Evolutionary conservation across 768 basidiomycete species (phyloP), one percentile per base, ranked within the genome.

Genomic region (Kwoniella bestiolae): DNA sequence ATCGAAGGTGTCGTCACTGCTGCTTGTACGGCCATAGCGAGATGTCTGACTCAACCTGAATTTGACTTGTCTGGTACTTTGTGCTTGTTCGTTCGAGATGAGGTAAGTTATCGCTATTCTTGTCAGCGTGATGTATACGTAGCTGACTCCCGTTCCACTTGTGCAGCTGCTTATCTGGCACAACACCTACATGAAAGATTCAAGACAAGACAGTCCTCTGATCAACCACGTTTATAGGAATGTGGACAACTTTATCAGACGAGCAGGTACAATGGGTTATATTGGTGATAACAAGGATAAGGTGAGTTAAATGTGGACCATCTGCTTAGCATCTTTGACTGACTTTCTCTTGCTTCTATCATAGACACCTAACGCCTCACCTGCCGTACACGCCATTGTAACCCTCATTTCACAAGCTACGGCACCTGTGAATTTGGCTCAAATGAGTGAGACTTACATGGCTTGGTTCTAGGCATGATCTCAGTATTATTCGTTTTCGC

Each of bases 41-140:
- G 93, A 53, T 90, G 89, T 66, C 84, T 99, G 50, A 93, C 92
- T 3, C 90, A 93, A 75, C 93, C 94, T 18, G 94, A 97, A 91
- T 94, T 89, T 79, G 92, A 97, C 67, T 83, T 99, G 66, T 94
- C 96, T 67, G 90, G 92, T 72, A 91, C 92, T 64, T 85, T 99
- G 4, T 91, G 90, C 69, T 84, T 99, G 57, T 95, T 95, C 78
- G 87, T 91, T 28, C 87, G 94, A 46, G 96, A 99, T 75, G 96
- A 99, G 82, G 90, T 97, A 49, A 85, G 79, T 88, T 71, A 84
- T 86, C 11, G 92, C 91, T 90, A 77, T 85, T 34, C 79, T 82
- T n/a, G 84, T 85, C 65, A 85, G 18, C 18, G 29, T 12, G 14
- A 26, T 3, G 29, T 0, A 11, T 32, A 3, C 4, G 26, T 53